A percentile compares a stretch with the other conserved stretches of the same genome.
Conservation (phyloP, 2,329 filamentous ascomycete species). For the Uncinocarpus reesii region DNA sequence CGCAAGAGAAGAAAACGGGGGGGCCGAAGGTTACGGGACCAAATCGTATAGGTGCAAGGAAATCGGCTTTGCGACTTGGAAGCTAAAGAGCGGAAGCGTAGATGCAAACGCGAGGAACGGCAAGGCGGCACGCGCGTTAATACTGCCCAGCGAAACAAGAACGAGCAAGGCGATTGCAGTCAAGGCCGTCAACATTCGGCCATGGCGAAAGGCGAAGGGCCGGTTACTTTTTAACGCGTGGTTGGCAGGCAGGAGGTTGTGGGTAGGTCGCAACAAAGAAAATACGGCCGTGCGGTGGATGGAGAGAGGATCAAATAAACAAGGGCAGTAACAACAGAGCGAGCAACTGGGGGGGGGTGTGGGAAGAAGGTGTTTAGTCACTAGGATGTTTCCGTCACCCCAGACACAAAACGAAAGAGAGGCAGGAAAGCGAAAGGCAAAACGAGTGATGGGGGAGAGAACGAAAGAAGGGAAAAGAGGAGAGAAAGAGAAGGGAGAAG, state of each 20-base stretch:
- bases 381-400: slow-evolving; percentile 5
- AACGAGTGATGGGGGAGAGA: too few relatives aligned
- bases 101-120: neutral
- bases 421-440: slow-evolving; percentile 4
- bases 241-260: neutral
- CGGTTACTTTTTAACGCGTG: neutral
- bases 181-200: slow-evolving; percentile 9
- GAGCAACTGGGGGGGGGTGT: neutral
- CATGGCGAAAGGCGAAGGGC: neutral
- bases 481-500: slow-evolving; percentile 1
- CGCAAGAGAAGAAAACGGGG: neutral
- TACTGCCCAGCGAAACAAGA: neutral
- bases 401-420: slow-evolving; percentile 9
- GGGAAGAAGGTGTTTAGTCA: neutral
- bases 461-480: slow-evolving; percentile 6
- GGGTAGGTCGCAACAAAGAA: slow-evolving; percentile 1
- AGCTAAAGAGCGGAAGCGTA: slow-evolving; percentile 15
- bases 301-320: neutral
- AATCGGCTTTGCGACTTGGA: neutral
- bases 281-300: slow-evolving; percentile 1
- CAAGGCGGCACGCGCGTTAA: neutral
- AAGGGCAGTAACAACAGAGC: slow-evolving; percentile 5
- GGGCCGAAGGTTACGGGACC: neutral
- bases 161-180: neutral
- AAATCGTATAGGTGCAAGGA: neutral